phyloP scores from a whole-genome alignment of 2,329 filamentous ascomycete species.

The Arachnopeziza araneosa region DNA sequence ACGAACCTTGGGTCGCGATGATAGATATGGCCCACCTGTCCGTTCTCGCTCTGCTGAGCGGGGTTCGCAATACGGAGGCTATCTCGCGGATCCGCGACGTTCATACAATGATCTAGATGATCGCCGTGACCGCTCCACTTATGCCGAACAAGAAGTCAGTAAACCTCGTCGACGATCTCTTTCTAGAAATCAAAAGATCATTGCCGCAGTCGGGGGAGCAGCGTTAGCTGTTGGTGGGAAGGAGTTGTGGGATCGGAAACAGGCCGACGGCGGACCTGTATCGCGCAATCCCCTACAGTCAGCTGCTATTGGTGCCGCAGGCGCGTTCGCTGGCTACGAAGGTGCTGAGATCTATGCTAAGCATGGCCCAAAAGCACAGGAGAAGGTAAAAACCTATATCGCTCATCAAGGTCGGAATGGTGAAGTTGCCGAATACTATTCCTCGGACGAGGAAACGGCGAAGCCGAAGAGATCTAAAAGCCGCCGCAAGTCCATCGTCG shows the following conservation, averaged over 20 bases:
- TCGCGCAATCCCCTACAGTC: constrained; percentile 54
- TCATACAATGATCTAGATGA: constrained; percentile 42
- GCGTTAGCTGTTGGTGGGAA: constrained; percentile 61
- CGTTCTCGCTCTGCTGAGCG: constrained; percentile 61
- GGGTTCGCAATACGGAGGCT: constrained; percentile 54
- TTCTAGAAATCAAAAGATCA: constrained; percentile 59
- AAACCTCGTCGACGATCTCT: constrained; percentile 45
- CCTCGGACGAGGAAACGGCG: constrained; percentile 47
- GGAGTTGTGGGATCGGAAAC: constrained; percentile 58
- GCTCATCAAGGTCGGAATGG: constrained; percentile 51
- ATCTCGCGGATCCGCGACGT: constrained; percentile 45
- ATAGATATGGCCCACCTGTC: constrained; percentile 38
- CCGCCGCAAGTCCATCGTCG: constrained; percentile 59
- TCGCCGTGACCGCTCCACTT: constrained; percentile 38
- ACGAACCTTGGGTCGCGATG: constrained; percentile 23
- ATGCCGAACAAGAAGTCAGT: constrained; percentile 52
- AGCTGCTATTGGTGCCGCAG: constrained; percentile 57
- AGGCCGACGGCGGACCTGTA: constrained; percentile 42
- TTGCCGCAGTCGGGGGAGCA: constrained; percentile 60
- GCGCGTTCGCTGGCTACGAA: constrained; percentile 58
- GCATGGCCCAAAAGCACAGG: constrained; percentile 31
- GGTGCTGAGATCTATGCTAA: constrained; percentile 60
- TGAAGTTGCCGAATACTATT: constrained; percentile 48
- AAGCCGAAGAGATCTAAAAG: constrained; percentile 43
- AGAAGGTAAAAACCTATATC: constrained; percentile 47